Evolutionary conservation across 179 eudicot genomes (phyloP), one percentile per base, ranked within the genome.

Genomic region (Amaranthus tricolor): DNA sequence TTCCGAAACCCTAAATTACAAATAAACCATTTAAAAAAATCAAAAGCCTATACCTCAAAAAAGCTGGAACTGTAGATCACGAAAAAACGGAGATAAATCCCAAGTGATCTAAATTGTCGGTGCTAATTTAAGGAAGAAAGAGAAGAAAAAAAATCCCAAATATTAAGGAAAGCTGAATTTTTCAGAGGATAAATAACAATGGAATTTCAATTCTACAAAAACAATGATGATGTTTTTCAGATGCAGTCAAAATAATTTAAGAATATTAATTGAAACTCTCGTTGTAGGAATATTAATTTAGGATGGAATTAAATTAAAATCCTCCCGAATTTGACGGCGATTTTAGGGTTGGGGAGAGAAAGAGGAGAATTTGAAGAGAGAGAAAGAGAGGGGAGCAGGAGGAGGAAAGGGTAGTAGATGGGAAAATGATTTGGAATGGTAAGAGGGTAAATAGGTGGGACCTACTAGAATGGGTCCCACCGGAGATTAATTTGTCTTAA

Each of bases 321-420:
- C 71, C 76, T 52, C 55, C 82, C 83, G 62, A 76, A 24, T 80
- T 65, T 76, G 74, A 76, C 79, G 83, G 79, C 79, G 79, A 71
- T 19, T 44, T 66, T 24, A 40, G 17, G 58, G 82, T 48, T n/a
- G 31, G 74, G 14, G 13, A 71, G 43, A 20, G 6, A 48, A 16
- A 11, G 15, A 1, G 62, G 52, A 50, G 73, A 53, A 17, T 66
- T 66, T 49, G 70, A 48, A 62, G 77, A 69, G 63, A 74, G 49
- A 67, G 31, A 56, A 52, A 59, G 50, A 40, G 21, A 9, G 52
- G 24, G 44, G 24, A 56, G 57, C 17, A 2, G 20, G 9, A 49
- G 31, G 16, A 15, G 21, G 0, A 10, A 56, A 19, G 15, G 8
- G 62, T 17, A 68, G 74, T 73, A 60, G 58, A 57, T 19, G 17